Evolutionary conservation across 2,329 filamentous ascomycete species (phyloP).

Genomic region (Alternaria sp.): DNA sequence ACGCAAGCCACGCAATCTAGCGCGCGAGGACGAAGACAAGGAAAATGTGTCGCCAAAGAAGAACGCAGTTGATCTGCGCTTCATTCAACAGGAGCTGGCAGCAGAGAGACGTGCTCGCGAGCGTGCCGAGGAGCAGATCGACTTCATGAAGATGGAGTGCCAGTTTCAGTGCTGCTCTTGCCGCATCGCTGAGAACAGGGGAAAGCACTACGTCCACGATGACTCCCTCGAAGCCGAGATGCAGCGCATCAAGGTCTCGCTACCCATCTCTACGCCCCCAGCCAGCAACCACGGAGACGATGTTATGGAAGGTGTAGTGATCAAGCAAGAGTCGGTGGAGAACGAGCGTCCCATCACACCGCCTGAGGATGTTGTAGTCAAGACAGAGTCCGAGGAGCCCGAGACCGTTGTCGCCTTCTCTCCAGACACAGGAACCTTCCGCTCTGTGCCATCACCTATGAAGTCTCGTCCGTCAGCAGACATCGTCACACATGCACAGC

Average conservation of each 20-base stretch:
- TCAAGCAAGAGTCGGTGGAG: slow-evolving; percentile 29
- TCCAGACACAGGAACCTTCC: slow-evolving; percentile 49
- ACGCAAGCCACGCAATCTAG: slow-evolving; percentile 55
- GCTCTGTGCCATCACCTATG: slow-evolving; percentile 37
- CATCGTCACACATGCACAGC: slow-evolving; percentile 17
- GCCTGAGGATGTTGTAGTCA: slow-evolving; percentile 16
- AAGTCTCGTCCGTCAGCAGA: slow-evolving; percentile 24
- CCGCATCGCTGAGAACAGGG: slow-evolving; percentile 49
- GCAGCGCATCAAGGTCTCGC: slow-evolving; percentile 49
- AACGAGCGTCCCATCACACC: slow-evolving; percentile 30
- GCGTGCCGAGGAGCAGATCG: slow-evolving; percentile 73
- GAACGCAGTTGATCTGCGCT: slow-evolving; percentile 54
- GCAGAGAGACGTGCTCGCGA: slow-evolving; percentile 66
- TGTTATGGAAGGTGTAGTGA: slow-evolving; percentile 39
- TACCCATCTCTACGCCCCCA: slow-evolving; percentile 65
- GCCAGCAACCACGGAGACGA: slow-evolving; percentile 66
- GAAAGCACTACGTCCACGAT: slow-evolving; percentile 50
- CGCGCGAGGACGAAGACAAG: slow-evolving; percentile 51
- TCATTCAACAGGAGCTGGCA: slow-evolving; percentile 59
- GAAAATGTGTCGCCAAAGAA: slow-evolving; percentile 54
- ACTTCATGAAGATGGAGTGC: slow-evolving; percentile 79
- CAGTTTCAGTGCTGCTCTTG: slow-evolving; percentile 71
- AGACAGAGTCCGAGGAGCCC: slow-evolving; percentile 4
- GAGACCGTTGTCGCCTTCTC: slow-evolving; percentile 43
- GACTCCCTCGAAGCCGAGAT: slow-evolving; percentile 44